These are phyloP conservation scores for Articulospora tetracladia DNA, from an alignment of 495 filamentous ascomycete genomes.

Conservation along the genomic window DNA sequence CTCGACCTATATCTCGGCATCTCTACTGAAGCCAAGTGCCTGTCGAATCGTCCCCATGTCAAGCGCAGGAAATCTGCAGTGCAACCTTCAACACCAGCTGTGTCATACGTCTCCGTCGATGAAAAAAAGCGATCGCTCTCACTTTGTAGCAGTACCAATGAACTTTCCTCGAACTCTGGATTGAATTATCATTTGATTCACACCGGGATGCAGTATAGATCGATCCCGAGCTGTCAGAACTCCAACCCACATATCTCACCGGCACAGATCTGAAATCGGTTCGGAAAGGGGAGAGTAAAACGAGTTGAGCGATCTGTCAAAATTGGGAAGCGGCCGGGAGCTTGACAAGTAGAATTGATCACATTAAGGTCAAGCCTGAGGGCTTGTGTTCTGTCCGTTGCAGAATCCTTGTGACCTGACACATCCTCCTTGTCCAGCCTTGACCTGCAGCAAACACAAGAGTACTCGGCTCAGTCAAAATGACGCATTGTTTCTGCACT, in stretches of 20 bases:
- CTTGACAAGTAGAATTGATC: not conserved
- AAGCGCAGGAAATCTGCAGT: slow-evolving; percentile 1
- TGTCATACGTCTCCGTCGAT: not conserved
- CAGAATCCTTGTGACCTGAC: not conserved
- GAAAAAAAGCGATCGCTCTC: not conserved
- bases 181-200: not conserved
- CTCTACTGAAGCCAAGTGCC: not conserved
- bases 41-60: not conserved
- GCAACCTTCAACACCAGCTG: not conserved
- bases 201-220: not conserved
- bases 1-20: slow-evolving; percentile 5
- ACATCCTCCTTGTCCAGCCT: not conserved
- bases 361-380: not conserved
- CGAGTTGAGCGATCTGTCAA: no score
- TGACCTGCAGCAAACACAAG: not conserved
- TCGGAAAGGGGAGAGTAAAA: not conserved
- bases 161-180: slow-evolving; percentile 5
- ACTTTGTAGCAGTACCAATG: not conserved
- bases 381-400: not conserved
- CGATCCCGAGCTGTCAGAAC: not conserved
- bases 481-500: not conserved
- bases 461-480: not conserved
- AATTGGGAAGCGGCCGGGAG: no score
- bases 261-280: not conserved
- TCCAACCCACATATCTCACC: not conserved